A percentile compares a stretch with the other conserved stretches of the same genome.
These are phyloP conservation scores for Colletotrichum camelliae DNA, from an alignment of 2,329 filamentous ascomycete species.

Conservation along the genomic window DNA sequence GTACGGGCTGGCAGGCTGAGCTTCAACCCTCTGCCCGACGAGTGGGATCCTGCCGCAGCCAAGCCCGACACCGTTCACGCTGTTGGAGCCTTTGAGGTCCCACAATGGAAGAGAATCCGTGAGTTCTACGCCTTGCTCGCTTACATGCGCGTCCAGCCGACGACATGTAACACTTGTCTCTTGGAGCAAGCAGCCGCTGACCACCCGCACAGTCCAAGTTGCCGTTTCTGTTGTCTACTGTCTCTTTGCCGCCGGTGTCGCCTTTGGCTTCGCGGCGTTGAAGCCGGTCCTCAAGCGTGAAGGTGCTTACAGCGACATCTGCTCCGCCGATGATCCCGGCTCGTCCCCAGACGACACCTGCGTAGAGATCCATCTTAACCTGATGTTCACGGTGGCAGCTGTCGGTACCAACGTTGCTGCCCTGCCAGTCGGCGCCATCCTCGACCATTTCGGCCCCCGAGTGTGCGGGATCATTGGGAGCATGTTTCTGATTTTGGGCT, in stretches of 20 bases:
- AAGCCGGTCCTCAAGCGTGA: conserved; percentile 80
- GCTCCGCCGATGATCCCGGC: conserved; percentile 39
- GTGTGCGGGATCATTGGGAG: conserved; percentile 76
- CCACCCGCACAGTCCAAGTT: conserved; percentile 38
- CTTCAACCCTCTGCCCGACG: conserved; percentile 60
- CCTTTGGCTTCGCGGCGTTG: conserved; percentile 85
- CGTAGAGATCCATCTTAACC: conserved; percentile 72
- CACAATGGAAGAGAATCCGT: conserved; percentile 59
- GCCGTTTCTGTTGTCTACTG: conserved; percentile 43
- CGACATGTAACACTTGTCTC: neutral
- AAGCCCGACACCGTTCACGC: conserved; percentile 49
- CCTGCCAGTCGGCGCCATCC: conserved; percentile 82
- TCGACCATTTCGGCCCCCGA: conserved; percentile 82
- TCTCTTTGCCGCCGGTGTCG: conserved; percentile 63
- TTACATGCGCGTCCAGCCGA: neutral
- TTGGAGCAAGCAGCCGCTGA: neutral
- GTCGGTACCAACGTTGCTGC: conserved; percentile 89
- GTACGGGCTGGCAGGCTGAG: conserved; percentile 53
- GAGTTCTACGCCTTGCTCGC: conserved; percentile 30
- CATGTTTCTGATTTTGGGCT: conserved; percentile 71
- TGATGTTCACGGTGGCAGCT: conserved; percentile 92
- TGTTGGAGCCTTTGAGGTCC: conserved; percentile 59
- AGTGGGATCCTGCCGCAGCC: conserved; percentile 50
- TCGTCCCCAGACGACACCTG: conserved; percentile 42
- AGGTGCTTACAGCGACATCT: conserved; percentile 72